Conservation (phyloP, 495 filamentous ascomycete genomes). For the Talaromyces proteolyticus region DNA sequence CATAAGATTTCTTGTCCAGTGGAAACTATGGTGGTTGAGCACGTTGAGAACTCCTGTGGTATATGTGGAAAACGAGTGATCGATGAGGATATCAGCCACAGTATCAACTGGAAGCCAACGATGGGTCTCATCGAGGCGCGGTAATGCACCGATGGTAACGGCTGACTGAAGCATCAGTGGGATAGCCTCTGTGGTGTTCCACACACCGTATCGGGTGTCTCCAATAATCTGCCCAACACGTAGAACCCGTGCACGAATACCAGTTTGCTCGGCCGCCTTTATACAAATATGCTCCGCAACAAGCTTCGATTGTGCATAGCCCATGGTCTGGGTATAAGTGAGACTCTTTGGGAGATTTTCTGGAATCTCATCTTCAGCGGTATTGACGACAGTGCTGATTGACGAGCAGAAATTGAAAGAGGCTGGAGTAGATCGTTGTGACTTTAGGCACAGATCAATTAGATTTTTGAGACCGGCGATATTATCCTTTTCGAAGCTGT, state of each 20-base stretch:
- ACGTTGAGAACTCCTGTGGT: conserved; percentile 15
- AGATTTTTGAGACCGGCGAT: conserved; percentile 51
- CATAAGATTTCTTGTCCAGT: conserved; percentile 22
- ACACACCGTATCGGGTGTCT: conserved; percentile 47
- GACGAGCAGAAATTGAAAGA: conserved; percentile 58
- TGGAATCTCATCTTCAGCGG: conserved; percentile 23
- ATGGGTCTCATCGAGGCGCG: conserved; percentile 42
- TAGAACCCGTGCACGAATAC: conserved; percentile 29
- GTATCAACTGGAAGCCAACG: conserved; percentile 56
- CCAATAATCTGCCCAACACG: conserved; percentile 56
- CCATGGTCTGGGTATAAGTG: conserved; percentile 42
- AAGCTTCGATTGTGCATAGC: conserved; percentile 60
- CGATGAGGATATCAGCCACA: conserved; percentile 27
- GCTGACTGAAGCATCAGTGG: conserved; percentile 51
- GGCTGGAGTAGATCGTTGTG: conserved; percentile 21
- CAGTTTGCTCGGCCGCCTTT: conserved; percentile 23
- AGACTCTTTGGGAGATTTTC: conserved; percentile 46
- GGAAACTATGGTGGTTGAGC: conserved; percentile 16
- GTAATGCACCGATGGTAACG: conserved; percentile 41
- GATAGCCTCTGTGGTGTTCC: conserved; percentile 61
- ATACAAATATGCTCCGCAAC: conserved; percentile 50
- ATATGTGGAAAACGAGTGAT: background rate
- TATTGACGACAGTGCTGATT: conserved; percentile 39
- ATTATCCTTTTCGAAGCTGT: conserved; percentile 51
- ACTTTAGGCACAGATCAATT: conserved; percentile 42